These are phyloP conservation scores for Echites panduratus DNA, from an alignment of 257 asterid species.

Conservation along the genomic window DNA sequence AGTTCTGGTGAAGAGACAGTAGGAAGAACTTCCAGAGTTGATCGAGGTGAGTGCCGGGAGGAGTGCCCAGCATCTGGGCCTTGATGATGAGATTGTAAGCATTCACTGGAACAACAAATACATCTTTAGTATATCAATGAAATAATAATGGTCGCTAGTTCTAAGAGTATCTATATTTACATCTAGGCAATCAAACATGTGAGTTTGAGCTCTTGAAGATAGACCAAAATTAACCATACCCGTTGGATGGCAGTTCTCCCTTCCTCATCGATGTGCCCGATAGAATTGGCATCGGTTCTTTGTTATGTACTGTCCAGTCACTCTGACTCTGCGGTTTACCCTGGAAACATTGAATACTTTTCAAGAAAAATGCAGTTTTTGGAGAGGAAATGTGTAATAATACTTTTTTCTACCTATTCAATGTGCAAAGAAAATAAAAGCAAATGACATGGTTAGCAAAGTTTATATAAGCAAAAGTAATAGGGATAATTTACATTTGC, in stretches of 20 bases:
- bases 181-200: background rate
- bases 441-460: background rate
- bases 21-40: conserved; percentile 43
- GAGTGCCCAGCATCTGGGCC: conserved; percentile 23
- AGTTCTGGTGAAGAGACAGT: conserved; percentile 38
- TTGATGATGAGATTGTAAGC: conserved; percentile 34
- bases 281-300: conserved; percentile 30
- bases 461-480: background rate
- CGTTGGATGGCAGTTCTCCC: conserved; percentile 30
- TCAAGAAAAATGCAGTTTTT: background rate
- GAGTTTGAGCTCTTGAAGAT: background rate
- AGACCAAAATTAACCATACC: conserved; percentile 20
- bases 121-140: conserved; percentile 1
- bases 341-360: conserved; percentile 22
- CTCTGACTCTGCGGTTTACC: conserved; percentile 31
- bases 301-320: conserved; percentile 26
- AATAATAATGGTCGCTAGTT: background rate
- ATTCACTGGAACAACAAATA: conserved; percentile 29
- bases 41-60: conserved; percentile 52
- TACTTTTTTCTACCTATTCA: background rate
- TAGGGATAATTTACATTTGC: conserved; percentile 30
- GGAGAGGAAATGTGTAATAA: background rate
- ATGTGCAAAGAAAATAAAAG: background rate
- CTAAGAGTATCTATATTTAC: background rate
- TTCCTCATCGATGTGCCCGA: conserved; percentile 30